These are phyloP conservation scores for Chlorella sp. DNA, from an alignment of 139 green algal species.

Conservation along the genomic window DNA sequence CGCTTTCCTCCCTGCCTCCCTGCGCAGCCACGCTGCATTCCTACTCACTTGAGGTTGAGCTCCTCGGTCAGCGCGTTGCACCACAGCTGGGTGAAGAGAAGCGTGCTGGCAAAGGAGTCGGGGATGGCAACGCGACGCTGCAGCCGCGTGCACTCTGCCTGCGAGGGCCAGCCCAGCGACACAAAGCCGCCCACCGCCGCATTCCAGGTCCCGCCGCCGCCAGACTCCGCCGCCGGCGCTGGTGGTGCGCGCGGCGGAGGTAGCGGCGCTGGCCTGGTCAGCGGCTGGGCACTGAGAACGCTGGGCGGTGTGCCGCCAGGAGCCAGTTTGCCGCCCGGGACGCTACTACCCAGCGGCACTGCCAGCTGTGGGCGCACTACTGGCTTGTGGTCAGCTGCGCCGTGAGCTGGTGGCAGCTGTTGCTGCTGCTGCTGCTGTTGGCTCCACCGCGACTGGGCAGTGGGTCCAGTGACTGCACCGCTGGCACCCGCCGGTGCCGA, in stretches of 20 bases:
- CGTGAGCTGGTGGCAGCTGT: background rate
- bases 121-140: slow-evolving; percentile 38
- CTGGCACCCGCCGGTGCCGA: too few species aligned
- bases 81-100: slow-evolving; percentile 39
- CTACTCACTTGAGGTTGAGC: slow-evolving; percentile 52
- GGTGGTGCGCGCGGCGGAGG: background rate
- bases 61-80: slow-evolving; percentile 57
- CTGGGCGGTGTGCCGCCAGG: background rate
- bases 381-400: too few species aligned
- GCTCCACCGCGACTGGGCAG: background rate
- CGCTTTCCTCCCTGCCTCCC: background rate
- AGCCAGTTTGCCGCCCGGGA: too few species aligned
- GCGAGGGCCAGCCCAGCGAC: slow-evolving; percentile 17
- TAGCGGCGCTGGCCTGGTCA: background rate
- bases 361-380: too few species aligned
- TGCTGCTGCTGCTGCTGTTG: slow-evolving; percentile 8
- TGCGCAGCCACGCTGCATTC: background rate
- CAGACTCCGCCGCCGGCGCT: too few species aligned
- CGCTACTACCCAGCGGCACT: too few species aligned
- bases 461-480: too few species aligned
- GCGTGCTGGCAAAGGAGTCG: slow-evolving; percentile 26
- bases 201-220: slow-evolving; percentile 16
- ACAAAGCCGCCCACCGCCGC: background rate
- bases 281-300: background rate
- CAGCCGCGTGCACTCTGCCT: background rate